Evolutionary conservation across 257 asterid genomes (phyloP), one percentile per base, ranked within the genome.

Genomic region (Forsythia suspensa): DNA sequence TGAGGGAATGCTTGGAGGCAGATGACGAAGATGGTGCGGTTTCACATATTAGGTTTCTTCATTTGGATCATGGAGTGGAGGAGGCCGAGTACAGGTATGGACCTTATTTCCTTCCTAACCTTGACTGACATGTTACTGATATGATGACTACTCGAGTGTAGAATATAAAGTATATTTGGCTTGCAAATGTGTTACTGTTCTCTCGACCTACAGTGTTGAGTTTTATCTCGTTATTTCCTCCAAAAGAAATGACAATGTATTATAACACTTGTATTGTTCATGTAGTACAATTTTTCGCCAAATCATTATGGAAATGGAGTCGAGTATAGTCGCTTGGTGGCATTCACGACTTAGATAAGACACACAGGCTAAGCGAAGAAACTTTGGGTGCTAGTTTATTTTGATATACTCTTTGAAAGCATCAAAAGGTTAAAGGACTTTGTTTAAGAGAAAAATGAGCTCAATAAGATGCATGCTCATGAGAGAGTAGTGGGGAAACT

Each of bases 71-170:
- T 80, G 94, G 92, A 59, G 85, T 90, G 52, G 97, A 91, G 77
- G 97, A 92, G 85, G 81, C 83, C 4, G 91, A 95, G 78, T 90
- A 91, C 85, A 91, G 99, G 99, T 95, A 93, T 74, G 89, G 67
- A 75, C 40, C 74, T 24, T 73, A 73, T 38, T 74, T 63, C 24
- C 46, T 59, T 77, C 52, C 73, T 69, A 73, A 70, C 67, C 77
- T 71, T 20, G 67, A 72, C 71, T 20, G n/a, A 44, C 48, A 38
- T 75, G 74, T 79, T 74, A 74, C 77, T 38, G 39, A 74, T 80
- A 72, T 76, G 71, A 74, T 80, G 77, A 70, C 81, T 73, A 48
- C 63, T 37, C 69, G 67, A 71, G 69, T 76, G 44, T 52, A 38
- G 39, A 59, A 40, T 40, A 72, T 55, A 39, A 39, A n/a, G 24